Base-by-base conservation (phyloP, 2,329 filamentous ascomycete species). In the Aureobasidium mangrovei region DNA sequence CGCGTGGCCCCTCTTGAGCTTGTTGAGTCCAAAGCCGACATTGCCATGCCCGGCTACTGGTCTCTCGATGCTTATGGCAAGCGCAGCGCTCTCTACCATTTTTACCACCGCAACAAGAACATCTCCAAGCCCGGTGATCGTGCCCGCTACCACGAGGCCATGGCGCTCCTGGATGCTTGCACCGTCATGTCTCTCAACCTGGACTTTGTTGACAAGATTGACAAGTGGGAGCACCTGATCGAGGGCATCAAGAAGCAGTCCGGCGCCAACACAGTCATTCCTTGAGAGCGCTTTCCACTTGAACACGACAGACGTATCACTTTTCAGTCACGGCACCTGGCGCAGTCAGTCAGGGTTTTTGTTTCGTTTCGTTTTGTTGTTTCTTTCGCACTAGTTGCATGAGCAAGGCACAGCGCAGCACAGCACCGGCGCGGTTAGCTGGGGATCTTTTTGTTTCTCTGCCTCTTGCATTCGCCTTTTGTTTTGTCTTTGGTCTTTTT, bases 111-210 rank as follows among this genome's bases (percentile, higher is more conserved):
- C 49, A 44, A 43, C 49, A 53, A 44, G 26, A 40, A 44, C 40
- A 53, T 53, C 32, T 43, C 49, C 49, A 53, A 35, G 32, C 40
- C 49, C 40, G 49, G 49, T 24, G 49, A 53, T 26, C 49, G 49
- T 8, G 32, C 39, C 24, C 49, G 40, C 40, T 53, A 44, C 9
- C 18, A 53, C 12, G 40, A 36, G 4, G 33, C 33, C 31, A 44
- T 53, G 39, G 39, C 40, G 26, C 40, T 53, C 2, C 12, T 53
- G 10, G 49, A 53, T 9, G 49, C 49, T 18, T 53, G 49, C 33
- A 43, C 40, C 9, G 32, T 28, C 31, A 53, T 43, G 49, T 44
- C 49, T 7, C 9, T 53, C 18, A 46, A 54, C 36, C 38, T 46
- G 29, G 51, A 54, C 1, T 46, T 54, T 40, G 41, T 54, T 33